Conservation (phyloP, 495 filamentous ascomycete species). For the Penicillium salamii region DNA sequence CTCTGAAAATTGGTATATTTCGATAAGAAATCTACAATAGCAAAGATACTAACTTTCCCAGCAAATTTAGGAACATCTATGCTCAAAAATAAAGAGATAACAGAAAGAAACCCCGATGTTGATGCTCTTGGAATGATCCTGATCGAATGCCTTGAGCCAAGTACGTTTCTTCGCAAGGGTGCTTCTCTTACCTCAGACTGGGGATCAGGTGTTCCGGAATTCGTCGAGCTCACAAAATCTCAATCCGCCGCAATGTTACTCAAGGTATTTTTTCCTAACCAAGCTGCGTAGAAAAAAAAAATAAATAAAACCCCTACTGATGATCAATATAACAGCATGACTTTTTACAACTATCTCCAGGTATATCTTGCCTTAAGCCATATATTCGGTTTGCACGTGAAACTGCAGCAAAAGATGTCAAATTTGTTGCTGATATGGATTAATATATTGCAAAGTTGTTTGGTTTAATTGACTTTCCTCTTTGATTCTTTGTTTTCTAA, state of each 20-base stretch:
- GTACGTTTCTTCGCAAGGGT: constrained; percentile 3
- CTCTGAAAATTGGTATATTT: constrained; percentile 10
- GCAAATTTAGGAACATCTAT: constrained; percentile 8
- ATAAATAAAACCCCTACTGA: no score
- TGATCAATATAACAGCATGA: constrained; percentile 11
- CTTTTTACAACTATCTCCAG: constrained; percentile 10
- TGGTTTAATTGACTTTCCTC: no score
- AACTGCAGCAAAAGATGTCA: not conserved
- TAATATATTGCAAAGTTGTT: no score
- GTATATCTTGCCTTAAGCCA: constrained; percentile 5
- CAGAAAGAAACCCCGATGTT: not conserved
- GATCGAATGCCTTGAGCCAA: constrained; percentile 8
- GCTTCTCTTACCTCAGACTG: not conserved
- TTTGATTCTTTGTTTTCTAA: no score
- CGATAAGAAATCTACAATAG: not conserved
- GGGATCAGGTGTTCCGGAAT: constrained; percentile 2
- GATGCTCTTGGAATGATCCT: constrained; percentile 5
- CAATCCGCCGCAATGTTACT: not conserved
- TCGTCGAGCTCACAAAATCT: constrained; percentile 5
- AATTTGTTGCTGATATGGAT: constrained; percentile 1
- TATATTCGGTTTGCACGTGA: constrained; percentile 10
- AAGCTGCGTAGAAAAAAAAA: no score
- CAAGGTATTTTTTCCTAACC: not conserved
- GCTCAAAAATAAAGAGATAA: constrained; percentile 1
- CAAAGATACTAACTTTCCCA: not conserved